A percentile compares a stretch with the other conserved stretches of the same genome.
Conservation (phyloP, 1,139 yeast species). For the Lizanozyma gosingica region DNA sequence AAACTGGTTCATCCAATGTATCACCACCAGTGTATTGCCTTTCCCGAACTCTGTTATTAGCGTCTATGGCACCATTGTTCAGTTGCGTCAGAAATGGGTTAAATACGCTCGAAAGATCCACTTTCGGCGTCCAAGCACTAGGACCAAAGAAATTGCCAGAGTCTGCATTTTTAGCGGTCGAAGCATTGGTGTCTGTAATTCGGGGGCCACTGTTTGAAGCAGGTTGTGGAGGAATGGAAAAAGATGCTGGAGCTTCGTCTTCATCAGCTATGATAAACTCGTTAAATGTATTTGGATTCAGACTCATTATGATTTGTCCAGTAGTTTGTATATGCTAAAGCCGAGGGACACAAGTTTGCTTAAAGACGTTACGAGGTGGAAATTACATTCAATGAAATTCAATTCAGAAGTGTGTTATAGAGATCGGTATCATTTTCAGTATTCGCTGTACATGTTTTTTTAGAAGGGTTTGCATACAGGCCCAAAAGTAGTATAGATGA, state of each 20-base stretch:
- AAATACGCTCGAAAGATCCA: slow-evolving; percentile 86
- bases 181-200: not conserved
- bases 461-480: too few relatives aligned
- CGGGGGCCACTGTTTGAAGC: too few relatives aligned
- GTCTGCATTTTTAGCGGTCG: not conserved
- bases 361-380: too few relatives aligned
- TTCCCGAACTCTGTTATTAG: slow-evolving; percentile 52
- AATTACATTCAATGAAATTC: too few relatives aligned
- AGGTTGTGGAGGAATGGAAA: not conserved
- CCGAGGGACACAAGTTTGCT: too few relatives aligned
- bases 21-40: slow-evolving; percentile 77
- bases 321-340: too few relatives aligned
- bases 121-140: slow-evolving; percentile 15
- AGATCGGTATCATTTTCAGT: too few relatives aligned
- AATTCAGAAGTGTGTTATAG: too few relatives aligned
- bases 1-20: slow-evolving; percentile 77
- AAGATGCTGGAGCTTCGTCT: not conserved
- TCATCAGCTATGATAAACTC: not conserved
- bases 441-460: too few relatives aligned
- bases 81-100: slow-evolving; percentile 92
- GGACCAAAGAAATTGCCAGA: not conserved
- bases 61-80: slow-evolving; percentile 59
- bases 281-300: not conserved
- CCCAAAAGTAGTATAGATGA: too few relatives aligned
- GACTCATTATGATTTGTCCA: not conserved